These are phyloP conservation scores for Cutaneotrichosporon sp. DNA, from an alignment of 1,284 basidiomycete genomes.

Conservation along the genomic window DNA sequence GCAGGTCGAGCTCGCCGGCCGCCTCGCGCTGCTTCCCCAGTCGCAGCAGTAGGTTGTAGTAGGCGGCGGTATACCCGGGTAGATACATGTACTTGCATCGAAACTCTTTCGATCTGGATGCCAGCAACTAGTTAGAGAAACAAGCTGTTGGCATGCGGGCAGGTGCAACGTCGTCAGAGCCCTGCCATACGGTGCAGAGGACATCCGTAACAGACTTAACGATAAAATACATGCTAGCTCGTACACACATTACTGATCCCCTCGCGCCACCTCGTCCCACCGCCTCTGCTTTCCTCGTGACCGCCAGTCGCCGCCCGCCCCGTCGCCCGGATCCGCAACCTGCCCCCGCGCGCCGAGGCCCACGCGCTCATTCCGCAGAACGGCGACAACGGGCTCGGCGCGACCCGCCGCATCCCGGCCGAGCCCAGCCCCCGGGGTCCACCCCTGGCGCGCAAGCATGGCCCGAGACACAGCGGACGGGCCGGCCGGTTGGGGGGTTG, in stretches of 20 bases:
- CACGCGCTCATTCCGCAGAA: constrained; percentile 32
- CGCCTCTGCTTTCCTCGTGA: constrained; percentile 34
- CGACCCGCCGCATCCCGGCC: constrained; percentile 38
- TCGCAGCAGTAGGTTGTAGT: constrained; percentile 22
- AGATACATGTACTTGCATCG: constrained; percentile 2
- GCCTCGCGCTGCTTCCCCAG: constrained; percentile 72
- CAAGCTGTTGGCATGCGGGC: too few species aligned
- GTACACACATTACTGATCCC: not conserved
- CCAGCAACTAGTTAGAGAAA: constrained; percentile 1
- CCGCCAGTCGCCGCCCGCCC: constrained; percentile 37
- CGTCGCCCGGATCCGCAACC: constrained; percentile 10
- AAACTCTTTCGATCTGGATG: not conserved
- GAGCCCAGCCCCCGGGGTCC: constrained; percentile 41
- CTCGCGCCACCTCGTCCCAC: constrained; percentile 31
- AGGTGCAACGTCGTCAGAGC: too few species aligned
- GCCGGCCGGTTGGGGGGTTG: constrained; percentile 11
- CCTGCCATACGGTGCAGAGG: too few species aligned
- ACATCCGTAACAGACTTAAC: too few species aligned
- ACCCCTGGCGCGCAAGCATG: constrained; percentile 45
- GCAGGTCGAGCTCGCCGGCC: constrained; percentile 89
- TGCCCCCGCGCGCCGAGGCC: constrained; percentile 38
- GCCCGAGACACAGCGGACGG: constrained; percentile 24
- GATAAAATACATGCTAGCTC: too few species aligned
- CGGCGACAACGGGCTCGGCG: constrained; percentile 33
- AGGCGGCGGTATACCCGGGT: not conserved